These are phyloP conservation scores for Achlya hypogyna DNA, from an alignment of 352 stramenopile species.

Conservation along the genomic window DNA sequence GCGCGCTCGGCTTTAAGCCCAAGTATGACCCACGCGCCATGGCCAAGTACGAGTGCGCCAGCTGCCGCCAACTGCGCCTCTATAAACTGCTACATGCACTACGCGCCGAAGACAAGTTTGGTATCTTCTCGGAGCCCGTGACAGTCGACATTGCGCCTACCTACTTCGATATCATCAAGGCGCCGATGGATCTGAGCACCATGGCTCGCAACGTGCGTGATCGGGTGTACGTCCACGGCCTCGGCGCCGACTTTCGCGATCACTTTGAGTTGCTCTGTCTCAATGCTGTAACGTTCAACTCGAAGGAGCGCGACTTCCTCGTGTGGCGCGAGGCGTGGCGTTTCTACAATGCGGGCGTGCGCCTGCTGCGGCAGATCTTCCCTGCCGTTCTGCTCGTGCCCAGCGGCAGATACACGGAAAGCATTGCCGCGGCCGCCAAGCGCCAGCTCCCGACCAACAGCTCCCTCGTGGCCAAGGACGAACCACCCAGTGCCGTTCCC, in stretches of 20 bases:
- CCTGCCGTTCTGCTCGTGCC: slow-evolving; percentile 24
- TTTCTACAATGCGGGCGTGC: slow-evolving; percentile 81
- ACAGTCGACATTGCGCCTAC: slow-evolving; percentile 87
- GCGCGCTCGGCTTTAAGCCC: slow-evolving; percentile 44
- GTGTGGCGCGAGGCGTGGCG: slow-evolving; percentile 91
- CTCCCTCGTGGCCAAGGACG: slow-evolving; percentile 26
- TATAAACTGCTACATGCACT: slow-evolving; percentile 57
- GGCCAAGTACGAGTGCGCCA: slow-evolving; percentile 80
- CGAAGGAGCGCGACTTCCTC: slow-evolving; percentile 72
- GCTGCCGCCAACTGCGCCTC: slow-evolving; percentile 66
- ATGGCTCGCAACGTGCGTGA: slow-evolving; percentile 71
- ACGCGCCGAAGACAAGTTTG: slow-evolving; percentile 65
- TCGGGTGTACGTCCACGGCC: slow-evolving; percentile 59
- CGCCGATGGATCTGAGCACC: slow-evolving; percentile 89
- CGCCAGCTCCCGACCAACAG: slow-evolving; percentile 74
- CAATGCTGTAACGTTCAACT: slow-evolving; percentile 95
- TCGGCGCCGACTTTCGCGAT: slow-evolving; percentile 74
- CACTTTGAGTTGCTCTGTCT: slow-evolving; percentile 94
- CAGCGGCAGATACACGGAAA: slow-evolving; percentile 26
- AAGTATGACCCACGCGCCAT: slow-evolving; percentile 57
- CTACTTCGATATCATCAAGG: slow-evolving; percentile 90
- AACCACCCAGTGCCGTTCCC: neutral
- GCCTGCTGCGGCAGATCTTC: slow-evolving; percentile 57
- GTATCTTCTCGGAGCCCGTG: slow-evolving; percentile 91
- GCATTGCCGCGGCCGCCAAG: slow-evolving; percentile 52